These are phyloP conservation scores for Colletotrichum lentis DNA, from an alignment of 2,329 filamentous ascomycete species.

Conservation along the genomic window DNA sequence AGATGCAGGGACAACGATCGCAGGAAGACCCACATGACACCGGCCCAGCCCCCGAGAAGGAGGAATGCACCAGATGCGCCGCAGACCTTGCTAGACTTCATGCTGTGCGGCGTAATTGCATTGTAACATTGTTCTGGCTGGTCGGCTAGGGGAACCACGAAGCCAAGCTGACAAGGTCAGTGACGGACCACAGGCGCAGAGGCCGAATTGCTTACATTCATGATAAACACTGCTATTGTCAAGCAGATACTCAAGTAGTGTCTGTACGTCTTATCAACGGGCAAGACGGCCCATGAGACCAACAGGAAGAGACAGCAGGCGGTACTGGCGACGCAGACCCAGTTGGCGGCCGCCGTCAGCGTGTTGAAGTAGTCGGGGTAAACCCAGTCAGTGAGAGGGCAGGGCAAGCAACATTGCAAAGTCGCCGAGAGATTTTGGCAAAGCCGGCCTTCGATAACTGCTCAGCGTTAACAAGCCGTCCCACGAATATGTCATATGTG, in stretches of 20 bases:
- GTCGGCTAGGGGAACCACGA: slow-evolving; percentile 84
- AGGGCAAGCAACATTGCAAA: slow-evolving; percentile 84
- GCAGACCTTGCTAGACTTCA: slow-evolving; percentile 82
- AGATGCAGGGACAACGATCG: slow-evolving; percentile 91
- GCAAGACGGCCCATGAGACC: slow-evolving; percentile 79
- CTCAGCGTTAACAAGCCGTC: slow-evolving; percentile 44
- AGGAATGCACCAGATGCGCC: slow-evolving; percentile 88
- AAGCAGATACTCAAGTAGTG: slow-evolving; percentile 94
- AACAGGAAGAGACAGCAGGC: slow-evolving; percentile 79
- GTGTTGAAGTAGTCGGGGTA: slow-evolving; percentile 67
- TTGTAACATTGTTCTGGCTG: slow-evolving; percentile 86
- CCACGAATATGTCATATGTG: background rate
- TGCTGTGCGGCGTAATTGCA: slow-evolving; percentile 90
- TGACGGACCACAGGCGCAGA: background rate
- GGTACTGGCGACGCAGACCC: slow-evolving; percentile 80
- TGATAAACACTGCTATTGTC: slow-evolving; percentile 75
- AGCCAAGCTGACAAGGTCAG: slow-evolving; percentile 71
- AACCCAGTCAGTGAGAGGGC: slow-evolving; percentile 82
- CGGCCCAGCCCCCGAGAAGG: slow-evolving; percentile 84
- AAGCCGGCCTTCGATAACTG: slow-evolving; percentile 66
- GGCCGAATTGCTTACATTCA: slow-evolving; percentile 70
- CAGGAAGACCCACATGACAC: slow-evolving; percentile 89
- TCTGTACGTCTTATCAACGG: slow-evolving; percentile 86
- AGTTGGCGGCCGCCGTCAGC: slow-evolving; percentile 75
- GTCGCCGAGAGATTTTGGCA: slow-evolving; percentile 59